Conservation (phyloP, 2,329 filamentous ascomycete genomes). For the Curvularia eragrostidis region DNA sequence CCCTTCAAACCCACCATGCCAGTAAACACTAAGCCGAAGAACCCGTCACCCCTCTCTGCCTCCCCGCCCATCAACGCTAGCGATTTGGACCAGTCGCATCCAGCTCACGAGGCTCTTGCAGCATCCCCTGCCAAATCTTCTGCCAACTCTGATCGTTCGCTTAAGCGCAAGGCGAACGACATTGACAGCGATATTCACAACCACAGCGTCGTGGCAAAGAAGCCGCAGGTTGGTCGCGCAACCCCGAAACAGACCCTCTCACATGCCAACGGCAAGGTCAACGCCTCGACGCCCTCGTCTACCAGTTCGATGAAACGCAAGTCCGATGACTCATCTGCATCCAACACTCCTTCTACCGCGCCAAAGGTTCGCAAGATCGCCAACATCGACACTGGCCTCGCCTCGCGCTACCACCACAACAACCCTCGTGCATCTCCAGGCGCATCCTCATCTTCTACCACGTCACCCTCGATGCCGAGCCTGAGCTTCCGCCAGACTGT, state of each 20-base stretch:
- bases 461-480: constrained; percentile 42
- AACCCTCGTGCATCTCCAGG: constrained; percentile 43
- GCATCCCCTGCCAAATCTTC: constrained; percentile 46
- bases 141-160: constrained; percentile 42
- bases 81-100: constrained; percentile 59
- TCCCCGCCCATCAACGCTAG: constrained; percentile 68
- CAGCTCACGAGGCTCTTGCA: constrained; percentile 48
- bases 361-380: constrained; percentile 45
- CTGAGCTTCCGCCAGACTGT: constrained; percentile 55
- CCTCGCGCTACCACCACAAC: constrained; percentile 45
- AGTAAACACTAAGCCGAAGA: constrained; percentile 62
- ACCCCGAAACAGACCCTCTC: constrained; percentile 41
- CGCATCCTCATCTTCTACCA: constrained; percentile 45
- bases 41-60: constrained; percentile 67
- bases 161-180: constrained; percentile 53
- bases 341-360: constrained; percentile 35
- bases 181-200: constrained; percentile 48
- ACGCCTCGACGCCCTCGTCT: constrained; percentile 39
- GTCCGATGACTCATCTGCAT: constrained; percentile 48
- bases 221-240: constrained; percentile 38
- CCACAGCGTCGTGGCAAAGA: constrained; percentile 44
- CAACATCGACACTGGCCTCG: constrained; percentile 44
- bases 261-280: constrained; percentile 37
- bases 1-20: constrained; percentile 41
- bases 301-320: constrained; percentile 54